Evolutionary conservation across 176 grass and related monocot species (phyloP), one percentile per base, ranked within the genome.

Genomic region (Musa schizocarpa): DNA sequence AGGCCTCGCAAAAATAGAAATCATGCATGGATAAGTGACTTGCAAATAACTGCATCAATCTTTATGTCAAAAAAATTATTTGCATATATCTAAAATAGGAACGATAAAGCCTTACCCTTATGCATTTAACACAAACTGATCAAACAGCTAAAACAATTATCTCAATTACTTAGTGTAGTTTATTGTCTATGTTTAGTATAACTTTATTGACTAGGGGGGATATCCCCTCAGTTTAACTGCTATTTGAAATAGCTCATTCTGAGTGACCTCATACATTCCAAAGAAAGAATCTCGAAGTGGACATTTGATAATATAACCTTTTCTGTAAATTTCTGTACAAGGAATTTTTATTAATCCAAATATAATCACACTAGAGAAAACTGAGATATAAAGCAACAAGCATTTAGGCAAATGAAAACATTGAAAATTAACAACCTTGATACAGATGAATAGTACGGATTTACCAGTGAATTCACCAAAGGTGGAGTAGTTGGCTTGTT

Each of bases 401-500:
- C 34, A 6, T 43, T 43, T 43, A 43, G 34, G 23, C 9, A 27
- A 65, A 65, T 65, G 10, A 27, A 65, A 5, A 26, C 9, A 24
- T 64, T 23, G 16, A 64, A 43, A 43, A 69, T 12, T n/a, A 49
- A 69, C 14, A 49, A 19, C 17, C 49, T 19, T 13, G 17, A 25
- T 1, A 68, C 51, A n/a, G 3, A 73, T 23, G 75, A 58, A 81
- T 24, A 68, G 34, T 0, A 43, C 3, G 4, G 34, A 5, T 43
- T 76, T 90, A 96, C 89, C 79, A 55, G 52, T 26, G 63, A 63
- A 26, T 84, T 66, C 68, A 82, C 81, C 72, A 75, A 72, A 56
- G 57, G 80, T 43, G 76, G 82, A 61, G 54, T 70, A 70, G 78
- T 64, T 0, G 65, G 76, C 70, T 96, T 96, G 73, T 79, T 85